Evolutionary conservation across 176 grass and related monocot species (phyloP).

Genomic region (Carex kokanica): DNA sequence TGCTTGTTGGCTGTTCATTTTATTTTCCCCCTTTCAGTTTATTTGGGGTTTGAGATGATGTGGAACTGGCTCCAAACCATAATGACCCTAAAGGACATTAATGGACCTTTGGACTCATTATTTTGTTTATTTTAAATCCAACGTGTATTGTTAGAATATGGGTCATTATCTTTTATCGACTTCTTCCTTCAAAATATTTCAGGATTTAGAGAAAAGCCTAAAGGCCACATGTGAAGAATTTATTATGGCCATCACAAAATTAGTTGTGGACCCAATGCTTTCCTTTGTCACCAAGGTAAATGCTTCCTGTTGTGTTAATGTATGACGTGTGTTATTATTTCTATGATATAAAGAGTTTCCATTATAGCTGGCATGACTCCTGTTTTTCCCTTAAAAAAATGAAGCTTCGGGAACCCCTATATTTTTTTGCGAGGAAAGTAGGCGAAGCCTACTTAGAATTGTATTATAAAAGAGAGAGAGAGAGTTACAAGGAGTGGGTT

Average conservation of each 20-base stretch:
- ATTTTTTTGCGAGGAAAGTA: too few relatives aligned
- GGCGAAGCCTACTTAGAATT: too few relatives aligned
- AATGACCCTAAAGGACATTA: not conserved
- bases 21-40: not conserved
- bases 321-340: not conserved
- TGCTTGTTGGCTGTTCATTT: not conserved
- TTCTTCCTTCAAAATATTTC: conserved; percentile 7
- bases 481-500: too few relatives aligned
- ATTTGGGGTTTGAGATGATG: not conserved
- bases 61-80: not conserved
- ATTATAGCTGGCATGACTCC: not conserved
- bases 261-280: conserved; percentile 96
- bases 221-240: conserved; percentile 96
- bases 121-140: not conserved
- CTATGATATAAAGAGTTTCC: not conserved
- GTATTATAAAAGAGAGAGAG: too few relatives aligned
- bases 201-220: conserved; percentile 95
- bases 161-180: not conserved
- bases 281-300: conserved; percentile 96
- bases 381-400: not conserved
- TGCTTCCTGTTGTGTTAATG: not conserved
- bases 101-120: not conserved
- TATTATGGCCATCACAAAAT: conserved; percentile 95
- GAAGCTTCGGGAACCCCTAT: too few relatives aligned
- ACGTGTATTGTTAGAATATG: not conserved